A percentile compares a stretch with the other conserved stretches of the same genome.
Evolutionary conservation across 805 yeast species (phyloP).

Genomic region (Teunomyces cretensis): DNA sequence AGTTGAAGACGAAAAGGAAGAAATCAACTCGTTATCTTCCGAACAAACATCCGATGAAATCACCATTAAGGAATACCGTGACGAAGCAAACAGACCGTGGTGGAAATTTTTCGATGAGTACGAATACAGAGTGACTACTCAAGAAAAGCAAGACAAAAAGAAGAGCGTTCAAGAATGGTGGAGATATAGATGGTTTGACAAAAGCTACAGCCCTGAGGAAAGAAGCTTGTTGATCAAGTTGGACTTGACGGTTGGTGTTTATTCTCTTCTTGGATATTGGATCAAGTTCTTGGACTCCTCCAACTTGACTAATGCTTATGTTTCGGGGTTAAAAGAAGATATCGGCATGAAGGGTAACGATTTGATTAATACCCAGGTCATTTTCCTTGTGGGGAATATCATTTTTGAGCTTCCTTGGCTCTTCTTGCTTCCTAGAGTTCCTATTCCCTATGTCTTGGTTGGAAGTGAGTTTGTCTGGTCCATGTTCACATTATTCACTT

Average conservation of each 20-base stretch:
- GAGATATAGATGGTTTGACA: constrained; percentile 29
- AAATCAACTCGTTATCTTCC: background rate
- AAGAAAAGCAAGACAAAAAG: constrained; percentile 7
- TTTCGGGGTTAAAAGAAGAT: constrained; percentile 17
- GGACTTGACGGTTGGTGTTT: constrained; percentile 22
- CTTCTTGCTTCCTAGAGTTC: constrained; percentile 20
- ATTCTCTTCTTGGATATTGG: constrained; percentile 24
- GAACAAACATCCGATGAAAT: background rate
- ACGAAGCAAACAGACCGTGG: constrained; percentile 53
- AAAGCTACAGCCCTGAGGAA: constrained; percentile 23
- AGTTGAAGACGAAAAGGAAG: background rate
- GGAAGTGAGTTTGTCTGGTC: constrained; percentile 19
- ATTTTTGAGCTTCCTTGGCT: constrained; percentile 22
- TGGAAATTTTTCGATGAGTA: constrained; percentile 43
- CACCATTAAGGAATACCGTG: constrained; percentile 38
- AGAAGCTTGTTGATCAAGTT: constrained; percentile 22
- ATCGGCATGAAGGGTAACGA: constrained; percentile 20
- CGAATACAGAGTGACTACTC: constrained; percentile 24
- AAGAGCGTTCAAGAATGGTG: background rate
- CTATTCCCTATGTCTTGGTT: constrained; percentile 20
- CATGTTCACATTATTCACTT: constrained; percentile 16
- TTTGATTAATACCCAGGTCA: constrained; percentile 19
- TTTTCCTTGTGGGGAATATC: constrained; percentile 21
- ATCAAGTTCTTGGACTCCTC: constrained; percentile 23
- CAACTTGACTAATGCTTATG: constrained; percentile 22